Conservation (phyloP, 2,329 filamentous ascomycete species). For the Hymenoscyphus scutula region DNA sequence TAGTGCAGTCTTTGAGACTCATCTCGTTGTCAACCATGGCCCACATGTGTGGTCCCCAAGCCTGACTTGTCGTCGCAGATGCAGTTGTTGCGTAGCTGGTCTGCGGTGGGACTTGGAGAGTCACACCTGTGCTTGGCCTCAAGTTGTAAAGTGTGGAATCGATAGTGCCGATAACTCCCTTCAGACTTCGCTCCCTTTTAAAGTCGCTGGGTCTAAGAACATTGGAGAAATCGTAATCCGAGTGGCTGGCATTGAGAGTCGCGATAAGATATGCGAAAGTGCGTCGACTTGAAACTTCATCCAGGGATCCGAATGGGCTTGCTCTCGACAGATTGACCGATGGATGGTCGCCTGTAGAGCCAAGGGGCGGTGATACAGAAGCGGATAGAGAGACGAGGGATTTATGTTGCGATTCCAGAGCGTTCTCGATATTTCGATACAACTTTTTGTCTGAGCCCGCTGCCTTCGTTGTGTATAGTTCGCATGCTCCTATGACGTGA, state of each 20-base stretch:
- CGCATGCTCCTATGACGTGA: conserved; percentile 88
- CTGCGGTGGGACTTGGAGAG: conserved; percentile 38
- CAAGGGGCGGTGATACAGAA: conserved; percentile 80
- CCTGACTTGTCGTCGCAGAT: conserved; percentile 48
- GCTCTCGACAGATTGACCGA: conserved; percentile 75
- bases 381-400: conserved; percentile 82
- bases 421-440: conserved; percentile 91
- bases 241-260: conserved; percentile 91
- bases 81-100: conserved; percentile 39
- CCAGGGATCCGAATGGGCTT: conserved; percentile 88
- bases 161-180: conserved; percentile 79
- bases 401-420: conserved; percentile 87
- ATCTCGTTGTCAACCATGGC: conserved; percentile 90
- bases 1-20: conserved; percentile 81
- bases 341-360: conserved; percentile 60
- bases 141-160: conserved; percentile 87
- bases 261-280: conserved; percentile 96
- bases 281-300: conserved; percentile 81
- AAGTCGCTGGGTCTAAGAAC: conserved; percentile 88
- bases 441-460: conserved; percentile 95
- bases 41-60: conserved; percentile 93
- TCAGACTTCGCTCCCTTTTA: conserved; percentile 75
- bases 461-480: conserved; percentile 96
- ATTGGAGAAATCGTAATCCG: conserved; percentile 96
- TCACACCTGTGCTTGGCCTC: conserved; percentile 58